These are phyloP conservation scores for Mycocalia duriaeana DNA, from an alignment of 1,284 basidiomycete species.

Conservation along the genomic window DNA sequence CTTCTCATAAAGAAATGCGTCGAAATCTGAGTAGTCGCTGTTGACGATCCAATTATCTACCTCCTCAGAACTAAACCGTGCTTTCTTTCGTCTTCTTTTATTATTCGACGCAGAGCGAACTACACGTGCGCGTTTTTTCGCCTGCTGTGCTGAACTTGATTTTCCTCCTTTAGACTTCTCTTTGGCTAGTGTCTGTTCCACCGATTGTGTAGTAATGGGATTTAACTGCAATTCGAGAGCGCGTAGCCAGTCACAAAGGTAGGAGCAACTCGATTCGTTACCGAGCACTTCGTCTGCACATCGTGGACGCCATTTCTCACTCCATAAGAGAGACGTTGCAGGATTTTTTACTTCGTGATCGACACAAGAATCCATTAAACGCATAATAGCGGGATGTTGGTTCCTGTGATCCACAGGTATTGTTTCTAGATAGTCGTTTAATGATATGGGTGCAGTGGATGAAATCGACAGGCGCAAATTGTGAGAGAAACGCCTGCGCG, in stretches of 20 bases:
- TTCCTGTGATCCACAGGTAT: slow-evolving; percentile 31
- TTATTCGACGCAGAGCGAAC: slow-evolving; percentile 47
- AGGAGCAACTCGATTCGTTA: slow-evolving; percentile 70
- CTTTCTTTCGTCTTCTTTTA: slow-evolving; percentile 41
- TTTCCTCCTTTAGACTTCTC: slow-evolving; percentile 19
- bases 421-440: not conserved
- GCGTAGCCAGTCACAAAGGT: slow-evolving; percentile 80
- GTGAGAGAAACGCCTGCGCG: too few relatives aligned
- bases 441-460: not conserved
- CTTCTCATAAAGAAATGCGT: slow-evolving; percentile 22
- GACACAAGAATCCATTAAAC: slow-evolving; percentile 26
- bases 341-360: slow-evolving; percentile 12
- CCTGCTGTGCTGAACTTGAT: slow-evolving; percentile 5
- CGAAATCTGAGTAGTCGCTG: slow-evolving; percentile 35
- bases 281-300: slow-evolving; percentile 75
- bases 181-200: slow-evolving; percentile 13
- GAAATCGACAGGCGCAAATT: too few relatives aligned
- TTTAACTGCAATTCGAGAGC: slow-evolving; percentile 62
- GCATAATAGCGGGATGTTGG: slow-evolving; percentile 52
- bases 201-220: slow-evolving; percentile 8
- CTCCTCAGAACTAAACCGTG: slow-evolving; percentile 47
- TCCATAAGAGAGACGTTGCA: slow-evolving; percentile 50
- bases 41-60: slow-evolving; percentile 49
- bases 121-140: slow-evolving; percentile 43
- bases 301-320: slow-evolving; percentile 74